A percentile compares a stretch with the other conserved stretches of the same genome.
phyloP scores from a whole-genome alignment of 2,329 filamentous ascomycete species.

The Aspergillus transmontanensis region DNA sequence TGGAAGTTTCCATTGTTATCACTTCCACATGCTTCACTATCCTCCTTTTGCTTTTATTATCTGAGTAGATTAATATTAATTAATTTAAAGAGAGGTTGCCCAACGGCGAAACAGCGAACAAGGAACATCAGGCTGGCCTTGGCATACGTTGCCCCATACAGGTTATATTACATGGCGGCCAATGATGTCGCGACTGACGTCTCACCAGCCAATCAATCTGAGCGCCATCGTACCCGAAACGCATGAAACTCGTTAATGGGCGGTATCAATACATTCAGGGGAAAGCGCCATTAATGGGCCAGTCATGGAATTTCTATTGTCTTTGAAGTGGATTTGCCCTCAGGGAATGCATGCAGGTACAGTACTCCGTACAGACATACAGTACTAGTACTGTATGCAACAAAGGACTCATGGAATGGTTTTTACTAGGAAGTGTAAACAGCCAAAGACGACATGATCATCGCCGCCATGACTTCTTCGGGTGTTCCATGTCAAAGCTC shows the following conservation, averaged over 20 bases:
- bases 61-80: not conserved
- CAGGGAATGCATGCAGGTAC: not conserved
- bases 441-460: not conserved
- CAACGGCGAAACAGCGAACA: conserved; percentile 1
- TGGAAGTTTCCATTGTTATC: not conserved
- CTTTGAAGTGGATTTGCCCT: not conserved
- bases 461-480: not conserved
- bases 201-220: not conserved
- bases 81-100: not conserved
- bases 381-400: not conserved
- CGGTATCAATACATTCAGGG: conserved; percentile 2
- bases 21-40: not conserved
- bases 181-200: not conserved
- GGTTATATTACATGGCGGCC: not conserved
- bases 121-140: not conserved
- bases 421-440: not conserved
- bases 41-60: not conserved
- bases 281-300: not conserved
- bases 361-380: not conserved
- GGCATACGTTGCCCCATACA: not conserved
- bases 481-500: not conserved
- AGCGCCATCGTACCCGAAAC: not conserved
- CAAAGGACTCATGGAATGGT: not conserved
- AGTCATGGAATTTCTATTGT: not conserved
- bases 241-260: not conserved